phyloP scores from a whole-genome alignment of 495 filamentous ascomycete species.

The Parathielavia appendiculata region DNA sequence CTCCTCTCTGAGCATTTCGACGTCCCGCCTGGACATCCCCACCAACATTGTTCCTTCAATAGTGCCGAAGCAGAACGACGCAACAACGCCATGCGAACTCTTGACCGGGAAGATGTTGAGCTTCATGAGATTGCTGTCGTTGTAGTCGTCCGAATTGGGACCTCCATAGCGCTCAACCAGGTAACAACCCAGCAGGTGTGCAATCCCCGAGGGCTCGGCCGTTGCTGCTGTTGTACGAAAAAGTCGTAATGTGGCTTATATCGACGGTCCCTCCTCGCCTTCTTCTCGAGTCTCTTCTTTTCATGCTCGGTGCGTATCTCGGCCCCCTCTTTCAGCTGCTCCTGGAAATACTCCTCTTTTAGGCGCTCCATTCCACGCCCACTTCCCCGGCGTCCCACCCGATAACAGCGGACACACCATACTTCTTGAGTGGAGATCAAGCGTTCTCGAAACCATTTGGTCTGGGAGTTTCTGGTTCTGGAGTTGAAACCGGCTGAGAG shows the following conservation, averaged over 20 bases:
- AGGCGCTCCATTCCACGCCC: background rate
- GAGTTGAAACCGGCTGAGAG: background rate
- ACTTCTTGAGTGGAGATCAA: background rate
- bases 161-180: background rate
- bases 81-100: slow-evolving; percentile 18
- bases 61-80: slow-evolving; percentile 15
- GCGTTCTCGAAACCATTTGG: background rate
- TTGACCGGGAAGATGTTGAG: slow-evolving; percentile 13
- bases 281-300: background rate
- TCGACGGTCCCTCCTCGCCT: background rate
- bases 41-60: slow-evolving; percentile 21
- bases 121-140: slow-evolving; percentile 5
- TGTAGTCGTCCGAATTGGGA: background rate
- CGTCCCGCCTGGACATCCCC: slow-evolving; percentile 1
- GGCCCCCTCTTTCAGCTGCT: background rate
- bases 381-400: background rate
- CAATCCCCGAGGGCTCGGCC: background rate
- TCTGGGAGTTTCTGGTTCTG: background rate
- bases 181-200: slow-evolving; percentile 3
- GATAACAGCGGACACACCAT: background rate
- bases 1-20: slow-evolving; percentile 17
- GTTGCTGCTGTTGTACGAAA: background rate
- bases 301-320: background rate
- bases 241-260: background rate
- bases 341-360: background rate